Base-by-base conservation (phyloP, 2,329 filamentous ascomycete species). In the Arthrobotrys musiformis region DNA sequence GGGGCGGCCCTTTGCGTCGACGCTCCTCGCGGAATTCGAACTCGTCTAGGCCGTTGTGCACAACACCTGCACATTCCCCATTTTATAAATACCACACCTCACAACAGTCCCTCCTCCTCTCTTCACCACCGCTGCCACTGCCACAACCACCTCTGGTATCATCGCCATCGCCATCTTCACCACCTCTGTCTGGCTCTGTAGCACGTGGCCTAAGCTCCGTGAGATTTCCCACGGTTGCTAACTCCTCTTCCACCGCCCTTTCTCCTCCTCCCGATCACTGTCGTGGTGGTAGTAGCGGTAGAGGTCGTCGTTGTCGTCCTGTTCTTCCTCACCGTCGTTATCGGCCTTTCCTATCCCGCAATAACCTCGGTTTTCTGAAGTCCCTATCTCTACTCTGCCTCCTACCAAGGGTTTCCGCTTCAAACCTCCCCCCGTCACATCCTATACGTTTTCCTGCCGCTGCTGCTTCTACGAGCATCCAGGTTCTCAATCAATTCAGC, bases 341-440 rank as follows among this genome's bases (percentile, higher is more conserved):
- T 56, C 50, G 30, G 44, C 44, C 22, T 52, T 13, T 13, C 24
- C 9, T 24, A 13, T 52, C 9, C 48, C 50, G 28, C 15, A 56
- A 28, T 64, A 72, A 73, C 69, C 69, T 73, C 69, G 69, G 69
- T 24, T 61, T 73, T 30, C 37, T 66, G n/a, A n/a, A n/a, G n/a
- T n/a, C n/a, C n/a, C 35, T 66, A 30, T 48, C 13, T 72, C 58
- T 19, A 33, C 9, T 70, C 56, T 46, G 33, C 24, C 48, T 72
- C 9, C 52, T 61, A 26, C 40, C 62, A 46, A 56, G 40, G 4
- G 56, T 44, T n/a, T 64, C 56, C 33, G 50, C 60, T 30, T 50
- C 52, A 30, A 67, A 61, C 24, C 52, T 61, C 13, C 24, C 61
- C 35, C 44, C 61, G 22, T 40, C 61, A 6, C 60, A 40, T 28